A percentile compares a stretch with the other conserved stretches of the same genome.
These are phyloP conservation scores for Aspergillus japonicus DNA, from an alignment of 2,329 filamentous ascomycete genomes.

Conservation along the genomic window DNA sequence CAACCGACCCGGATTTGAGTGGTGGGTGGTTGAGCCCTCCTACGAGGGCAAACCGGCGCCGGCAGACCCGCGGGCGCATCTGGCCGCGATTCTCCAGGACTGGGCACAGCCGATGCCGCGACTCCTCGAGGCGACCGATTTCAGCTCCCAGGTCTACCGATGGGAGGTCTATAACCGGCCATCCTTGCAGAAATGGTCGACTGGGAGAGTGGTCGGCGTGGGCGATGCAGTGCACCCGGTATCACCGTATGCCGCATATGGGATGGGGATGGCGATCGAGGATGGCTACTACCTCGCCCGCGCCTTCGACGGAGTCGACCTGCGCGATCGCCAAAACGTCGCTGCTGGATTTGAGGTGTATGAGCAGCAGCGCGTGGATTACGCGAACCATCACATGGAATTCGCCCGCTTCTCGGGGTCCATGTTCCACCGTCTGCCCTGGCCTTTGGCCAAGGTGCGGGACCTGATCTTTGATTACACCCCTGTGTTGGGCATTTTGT, in stretches of 20 bases:
- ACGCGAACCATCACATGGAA: constrained; percentile 9
- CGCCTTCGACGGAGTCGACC: constrained; percentile 1
- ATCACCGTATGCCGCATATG: constrained; percentile 8
- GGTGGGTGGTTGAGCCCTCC: constrained; percentile 23
- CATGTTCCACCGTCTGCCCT: constrained; percentile 2
- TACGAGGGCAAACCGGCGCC: constrained; percentile 21
- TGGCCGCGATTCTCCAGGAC: neutral
- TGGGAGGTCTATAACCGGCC: constrained; percentile 8
- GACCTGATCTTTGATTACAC: constrained; percentile 9
- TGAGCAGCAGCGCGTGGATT: neutral
- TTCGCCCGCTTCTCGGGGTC: neutral
- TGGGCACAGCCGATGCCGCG: constrained; percentile 6
- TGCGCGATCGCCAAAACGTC: neutral
- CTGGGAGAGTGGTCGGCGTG: neutral
- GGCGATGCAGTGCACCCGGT: constrained; percentile 5
- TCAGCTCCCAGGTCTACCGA: constrained; percentile 2
- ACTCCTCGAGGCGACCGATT: neutral
- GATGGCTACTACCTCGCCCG: constrained; percentile 6
- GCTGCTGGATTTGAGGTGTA: constrained; percentile 5
- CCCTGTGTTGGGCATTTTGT: neutral
- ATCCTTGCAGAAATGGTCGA: constrained; percentile 7
- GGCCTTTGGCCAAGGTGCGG: constrained; percentile 2
- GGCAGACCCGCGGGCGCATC: constrained; percentile 9
- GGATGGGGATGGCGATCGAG: constrained; percentile 9
- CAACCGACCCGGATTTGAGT: constrained; percentile 20